Base-by-base conservation (phyloP, 352 stramenopile genomes). In the Stramenopiles sp. region DNA sequence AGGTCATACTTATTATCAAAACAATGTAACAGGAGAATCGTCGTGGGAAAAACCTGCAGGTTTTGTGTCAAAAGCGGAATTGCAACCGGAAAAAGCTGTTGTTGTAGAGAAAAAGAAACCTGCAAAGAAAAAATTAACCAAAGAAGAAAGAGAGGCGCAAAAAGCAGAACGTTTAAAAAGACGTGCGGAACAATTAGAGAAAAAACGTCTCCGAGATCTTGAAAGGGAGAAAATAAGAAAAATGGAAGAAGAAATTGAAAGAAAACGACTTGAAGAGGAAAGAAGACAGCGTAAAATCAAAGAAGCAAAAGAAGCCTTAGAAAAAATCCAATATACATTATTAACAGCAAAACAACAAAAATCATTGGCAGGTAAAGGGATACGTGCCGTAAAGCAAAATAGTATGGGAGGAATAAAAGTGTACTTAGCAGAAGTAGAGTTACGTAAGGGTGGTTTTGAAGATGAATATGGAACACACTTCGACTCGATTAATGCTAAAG, bases 171-270 rank as follows among this genome's bases (percentile, higher is more conserved):
- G 65, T 4, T 76, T 76, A 13, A 31, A 76, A 33, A 31, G 65
- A 20, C 4, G 65, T 4, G 65, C 65, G 4, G 65, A 76, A 20
- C 65, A 76, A 20, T 7, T 76, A 33, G 65, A 76, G 13, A 76
- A 76, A 33, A 76, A 76, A 33, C 65, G 65, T 7, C 30, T 76
- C 7, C 65, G 65, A 76, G 65, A 76, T 20, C 4, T 76, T 13
- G 65, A 76, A 33, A 4, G 65, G 7, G 65, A 31, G 65, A 76
- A 76, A 33, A 76, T 33, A 33, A 4, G 31, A 13, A 33, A 31
- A 76, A 76, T 76, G 31, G 65, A 76, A 76, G 65, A 76, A 31
- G 65, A 76, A 76, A 76, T 76, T 13, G 65, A 76, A 13, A 31
- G 13, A 7, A 76, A 76, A 76, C 30, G 65, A 13, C 65, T 4